These are phyloP conservation scores for Xylaria castorea DNA, from an alignment of 495 filamentous ascomycete genomes.

Conservation along the genomic window DNA sequence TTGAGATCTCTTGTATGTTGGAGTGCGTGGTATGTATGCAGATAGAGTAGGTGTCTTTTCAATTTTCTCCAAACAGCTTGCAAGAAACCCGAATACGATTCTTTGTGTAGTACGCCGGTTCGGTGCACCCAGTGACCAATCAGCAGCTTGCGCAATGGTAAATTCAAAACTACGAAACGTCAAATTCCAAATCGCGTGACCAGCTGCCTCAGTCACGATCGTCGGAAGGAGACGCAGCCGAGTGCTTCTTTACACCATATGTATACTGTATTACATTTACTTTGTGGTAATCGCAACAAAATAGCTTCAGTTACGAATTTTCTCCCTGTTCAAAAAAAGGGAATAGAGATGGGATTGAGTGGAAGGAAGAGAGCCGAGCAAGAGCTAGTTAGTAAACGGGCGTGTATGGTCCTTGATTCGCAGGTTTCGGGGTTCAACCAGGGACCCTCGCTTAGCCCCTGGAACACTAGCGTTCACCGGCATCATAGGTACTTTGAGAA, in stretches of 20 bases:
- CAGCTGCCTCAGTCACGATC: background rate
- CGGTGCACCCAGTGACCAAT: background rate
- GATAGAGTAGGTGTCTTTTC: background rate
- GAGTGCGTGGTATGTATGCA: background rate
- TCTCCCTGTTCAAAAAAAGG: background rate
- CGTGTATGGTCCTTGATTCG: background rate
- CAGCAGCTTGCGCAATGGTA: background rate
- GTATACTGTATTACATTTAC: background rate
- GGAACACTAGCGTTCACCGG: background rate
- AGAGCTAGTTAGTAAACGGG: too few species aligned
- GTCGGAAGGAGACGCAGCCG: constrained; percentile 1
- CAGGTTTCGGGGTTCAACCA: background rate
- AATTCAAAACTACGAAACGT: background rate
- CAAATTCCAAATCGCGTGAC: constrained; percentile 21
- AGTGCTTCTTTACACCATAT: background rate
- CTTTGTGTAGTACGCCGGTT: background rate
- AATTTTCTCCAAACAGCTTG: background rate
- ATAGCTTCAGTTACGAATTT: background rate
- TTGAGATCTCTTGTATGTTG: background rate
- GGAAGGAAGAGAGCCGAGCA: background rate
- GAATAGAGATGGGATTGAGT: background rate
- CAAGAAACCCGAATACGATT: constrained; percentile 22
- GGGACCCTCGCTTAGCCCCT: background rate
- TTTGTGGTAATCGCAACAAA: background rate
- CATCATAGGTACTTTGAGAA: background rate